Percentiles rank a stretch among this genome's conserved stretches.
Conservation (phyloP, 2,329 filamentous ascomycete species). For the Spiromastix sp. region DNA sequence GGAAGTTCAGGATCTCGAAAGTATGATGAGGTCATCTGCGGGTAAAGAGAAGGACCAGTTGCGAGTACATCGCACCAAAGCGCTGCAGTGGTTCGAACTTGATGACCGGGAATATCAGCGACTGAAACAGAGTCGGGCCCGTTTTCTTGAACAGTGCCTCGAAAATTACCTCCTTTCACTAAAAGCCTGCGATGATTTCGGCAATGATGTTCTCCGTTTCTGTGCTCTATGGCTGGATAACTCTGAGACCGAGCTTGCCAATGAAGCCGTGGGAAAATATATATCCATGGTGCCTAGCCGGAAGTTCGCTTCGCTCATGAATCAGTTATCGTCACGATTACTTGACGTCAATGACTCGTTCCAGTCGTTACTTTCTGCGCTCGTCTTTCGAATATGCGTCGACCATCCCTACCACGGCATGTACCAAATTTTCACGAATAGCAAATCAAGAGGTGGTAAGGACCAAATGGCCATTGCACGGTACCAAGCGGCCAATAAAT, state of each 20-base stretch:
- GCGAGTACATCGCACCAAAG: constrained; percentile 54
- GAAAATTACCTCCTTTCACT: constrained; percentile 89
- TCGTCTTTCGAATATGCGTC: constrained; percentile 74
- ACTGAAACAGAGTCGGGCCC: constrained; percentile 62
- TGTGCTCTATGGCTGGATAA: constrained; percentile 90
- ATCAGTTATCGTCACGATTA: constrained; percentile 88
- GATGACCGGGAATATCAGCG: constrained; percentile 80
- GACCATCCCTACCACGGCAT: constrained; percentile 96
- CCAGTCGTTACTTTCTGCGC: constrained; percentile 59
- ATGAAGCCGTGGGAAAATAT: constrained; percentile 61
- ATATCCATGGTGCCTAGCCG: constrained; percentile 69
- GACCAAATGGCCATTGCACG: constrained; percentile 68
- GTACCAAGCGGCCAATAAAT: constrained; percentile 58
- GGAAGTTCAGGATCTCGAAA: constrained; percentile 65
- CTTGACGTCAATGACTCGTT: constrained; percentile 61
- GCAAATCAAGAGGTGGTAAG: constrained; percentile 54
- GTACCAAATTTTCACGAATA: constrained; percentile 88
- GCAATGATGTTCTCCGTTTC: constrained; percentile 84
- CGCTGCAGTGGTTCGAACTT: constrained; percentile 81
- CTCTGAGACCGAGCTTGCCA: constrained; percentile 64
- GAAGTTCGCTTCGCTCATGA: constrained; percentile 90
- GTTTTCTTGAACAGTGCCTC: constrained; percentile 78
- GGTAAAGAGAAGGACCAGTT: constrained; percentile 47
- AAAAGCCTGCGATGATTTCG: constrained; percentile 73
- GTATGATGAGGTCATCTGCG: constrained; percentile 41